Percentiles rank a stretch among this genome's conserved stretches.
Conservation (phyloP, 352 stramenopile species). For the Phytophthora uliginosa region DNA sequence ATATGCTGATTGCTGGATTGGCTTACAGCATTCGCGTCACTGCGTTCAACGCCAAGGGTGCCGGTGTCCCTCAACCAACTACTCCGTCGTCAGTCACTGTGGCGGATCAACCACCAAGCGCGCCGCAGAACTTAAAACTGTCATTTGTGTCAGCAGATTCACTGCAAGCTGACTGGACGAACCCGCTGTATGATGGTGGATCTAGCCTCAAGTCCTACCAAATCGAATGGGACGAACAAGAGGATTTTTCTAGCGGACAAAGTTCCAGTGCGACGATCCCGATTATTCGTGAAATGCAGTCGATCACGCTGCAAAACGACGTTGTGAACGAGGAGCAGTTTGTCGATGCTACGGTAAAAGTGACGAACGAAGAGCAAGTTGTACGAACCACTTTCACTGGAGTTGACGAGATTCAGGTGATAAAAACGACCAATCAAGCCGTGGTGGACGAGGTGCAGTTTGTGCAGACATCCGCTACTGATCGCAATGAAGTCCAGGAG, state of each 20-base stretch:
- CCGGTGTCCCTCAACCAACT: constrained; percentile 33
- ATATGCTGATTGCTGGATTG: constrained; percentile 78
- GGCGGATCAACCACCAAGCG: background rate
- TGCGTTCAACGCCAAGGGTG: constrained; percentile 82
- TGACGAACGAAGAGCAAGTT: constrained; percentile 97
- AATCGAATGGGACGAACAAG: constrained; percentile 87
- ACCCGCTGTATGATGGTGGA: constrained; percentile 94
- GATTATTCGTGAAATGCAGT: constrained; percentile 94
- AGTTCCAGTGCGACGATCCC: constrained; percentile 76
- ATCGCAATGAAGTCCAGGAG: constrained; percentile 94
- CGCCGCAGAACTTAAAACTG: background rate
- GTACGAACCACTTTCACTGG: constrained; percentile 91
- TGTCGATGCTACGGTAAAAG: constrained; percentile 93
- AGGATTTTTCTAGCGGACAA: constrained; percentile 78
- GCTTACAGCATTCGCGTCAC: constrained; percentile 84
- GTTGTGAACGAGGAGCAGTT: constrained; percentile 95
- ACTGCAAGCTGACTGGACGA: constrained; percentile 84
- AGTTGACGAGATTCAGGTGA: constrained; percentile 90
- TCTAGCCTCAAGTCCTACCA: constrained; percentile 78
- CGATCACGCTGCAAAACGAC: constrained; percentile 77
- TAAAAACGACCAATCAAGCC: constrained; percentile 72
- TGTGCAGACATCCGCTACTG: constrained; percentile 91
- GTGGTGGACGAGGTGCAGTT: constrained; percentile 94
- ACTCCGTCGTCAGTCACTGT: background rate
- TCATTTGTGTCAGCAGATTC: constrained; percentile 28